Conservation (phyloP, 2,329 filamentous ascomycete genomes). For the Pyricularia pennisetigena region DNA sequence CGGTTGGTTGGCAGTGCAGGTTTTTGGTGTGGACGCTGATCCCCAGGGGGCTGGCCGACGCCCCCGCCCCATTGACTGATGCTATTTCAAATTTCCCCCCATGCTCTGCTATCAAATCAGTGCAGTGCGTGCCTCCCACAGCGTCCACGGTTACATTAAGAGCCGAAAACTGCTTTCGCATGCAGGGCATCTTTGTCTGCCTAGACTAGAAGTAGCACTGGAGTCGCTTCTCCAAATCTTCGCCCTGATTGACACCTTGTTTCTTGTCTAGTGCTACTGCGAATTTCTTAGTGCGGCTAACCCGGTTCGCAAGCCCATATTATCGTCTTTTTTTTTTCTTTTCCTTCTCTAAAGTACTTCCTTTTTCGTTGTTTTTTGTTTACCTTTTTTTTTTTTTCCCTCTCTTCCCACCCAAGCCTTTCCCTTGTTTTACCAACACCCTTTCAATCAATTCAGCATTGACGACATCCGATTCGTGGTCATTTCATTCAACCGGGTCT, state of each 20-base stretch:
- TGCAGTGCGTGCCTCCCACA: too few relatives aligned
- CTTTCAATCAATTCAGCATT: neutral
- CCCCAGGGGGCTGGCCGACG: neutral
- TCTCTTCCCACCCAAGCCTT: neutral
- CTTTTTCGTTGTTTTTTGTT: too few relatives aligned
- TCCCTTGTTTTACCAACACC: neutral
- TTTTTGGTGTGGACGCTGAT: neutral
- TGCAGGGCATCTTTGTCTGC: neutral
- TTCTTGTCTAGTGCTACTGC: neutral
- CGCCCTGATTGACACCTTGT: neutral
- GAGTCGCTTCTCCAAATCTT: neutral
- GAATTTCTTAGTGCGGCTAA: neutral
- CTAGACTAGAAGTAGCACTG: neutral
- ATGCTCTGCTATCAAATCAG: neutral
- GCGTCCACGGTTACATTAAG: too few relatives aligned
- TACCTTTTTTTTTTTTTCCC: neutral
- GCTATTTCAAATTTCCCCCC: neutral
- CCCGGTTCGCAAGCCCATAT: neutral
- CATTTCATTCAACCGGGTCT: neutral
- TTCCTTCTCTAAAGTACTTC: neutral
- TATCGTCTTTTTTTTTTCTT: neutral
- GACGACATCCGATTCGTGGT: neutral
- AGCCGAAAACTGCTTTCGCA: neutral
- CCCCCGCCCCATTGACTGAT: neutral
- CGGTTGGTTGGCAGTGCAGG: neutral